These are phyloP conservation scores for Solanum chacoense DNA, from an alignment of 305 asterid genomes.

Conservation along the genomic window DNA sequence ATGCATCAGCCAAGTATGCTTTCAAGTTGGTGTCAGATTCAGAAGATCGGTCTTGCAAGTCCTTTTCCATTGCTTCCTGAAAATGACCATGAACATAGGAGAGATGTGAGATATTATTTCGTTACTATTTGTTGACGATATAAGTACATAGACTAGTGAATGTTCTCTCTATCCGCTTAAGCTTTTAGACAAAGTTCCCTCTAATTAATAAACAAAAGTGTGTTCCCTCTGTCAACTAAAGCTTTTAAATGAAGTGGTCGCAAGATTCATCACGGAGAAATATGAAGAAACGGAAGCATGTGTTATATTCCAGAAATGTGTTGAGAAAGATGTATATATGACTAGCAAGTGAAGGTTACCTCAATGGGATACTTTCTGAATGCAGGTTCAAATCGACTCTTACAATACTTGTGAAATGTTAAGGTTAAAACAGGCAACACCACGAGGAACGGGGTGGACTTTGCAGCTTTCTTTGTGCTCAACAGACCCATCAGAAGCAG, in stretches of 20 bases:
- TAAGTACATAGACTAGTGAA: not conserved
- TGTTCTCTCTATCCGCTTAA: not conserved
- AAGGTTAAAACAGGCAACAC: conserved; percentile 64
- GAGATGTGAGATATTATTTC: not conserved
- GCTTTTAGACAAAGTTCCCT: not conserved
- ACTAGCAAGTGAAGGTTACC: conserved; percentile 31
- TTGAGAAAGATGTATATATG: not conserved
- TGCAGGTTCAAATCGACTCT: conserved; percentile 91
- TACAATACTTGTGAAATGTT: conserved; percentile 84
- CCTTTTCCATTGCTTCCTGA: conserved; percentile 92
- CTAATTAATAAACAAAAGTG: not conserved
- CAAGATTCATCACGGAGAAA: not conserved
- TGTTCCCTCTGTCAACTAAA: not conserved
- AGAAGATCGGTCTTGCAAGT: conserved; percentile 42
- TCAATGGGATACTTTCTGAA: conserved; percentile 87
- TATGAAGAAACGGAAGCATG: not conserved
- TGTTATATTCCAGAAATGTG: not conserved
- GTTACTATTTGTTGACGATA: not conserved
- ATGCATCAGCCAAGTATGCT: conserved; percentile 74
- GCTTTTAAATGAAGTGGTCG: not conserved
- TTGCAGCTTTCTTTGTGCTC: conserved; percentile 80
- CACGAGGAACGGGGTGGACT: conserved; percentile 73
- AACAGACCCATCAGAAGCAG: conserved; percentile 75
- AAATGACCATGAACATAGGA: not conserved
- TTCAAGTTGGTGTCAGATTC: conserved; percentile 40